Evolutionary conservation across 106 monocot genomes (phyloP).

Genomic region (Dendrobium nobile): DNA sequence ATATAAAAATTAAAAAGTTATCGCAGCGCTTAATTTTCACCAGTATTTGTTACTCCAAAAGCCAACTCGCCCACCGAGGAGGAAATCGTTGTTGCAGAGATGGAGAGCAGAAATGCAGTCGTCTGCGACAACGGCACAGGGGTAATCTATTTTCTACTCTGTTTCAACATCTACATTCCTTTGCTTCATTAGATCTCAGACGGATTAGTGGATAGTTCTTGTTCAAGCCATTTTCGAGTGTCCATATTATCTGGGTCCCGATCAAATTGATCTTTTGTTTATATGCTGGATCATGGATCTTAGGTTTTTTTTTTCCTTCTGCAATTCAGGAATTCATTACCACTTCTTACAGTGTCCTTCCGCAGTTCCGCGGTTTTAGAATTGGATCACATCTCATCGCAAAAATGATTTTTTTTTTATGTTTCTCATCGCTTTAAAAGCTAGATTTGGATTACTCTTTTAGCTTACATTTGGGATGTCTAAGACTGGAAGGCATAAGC

Average conservation of each 20-base stretch:
- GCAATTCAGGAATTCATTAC: no score
- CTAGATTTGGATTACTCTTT: neutral
- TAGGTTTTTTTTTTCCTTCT: no score
- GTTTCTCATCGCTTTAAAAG: neutral
- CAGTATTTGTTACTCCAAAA: no score
- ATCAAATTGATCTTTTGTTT: neutral
- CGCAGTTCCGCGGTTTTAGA: no score
- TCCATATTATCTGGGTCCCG: neutral
- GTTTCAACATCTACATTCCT: neutral
- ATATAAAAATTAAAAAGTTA: no score
- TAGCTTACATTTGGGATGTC: neutral
- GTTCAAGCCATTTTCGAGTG: neutral
- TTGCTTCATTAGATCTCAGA: neutral
- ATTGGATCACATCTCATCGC: neutral
- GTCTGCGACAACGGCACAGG: conserved; percentile 53
- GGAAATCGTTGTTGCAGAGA: neutral
- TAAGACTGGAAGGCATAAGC: neutral
- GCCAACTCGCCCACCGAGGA: neutral
- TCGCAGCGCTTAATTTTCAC: no score
- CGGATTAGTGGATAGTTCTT: neutral
- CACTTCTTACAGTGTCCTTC: no score
- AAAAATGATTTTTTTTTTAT: neutral
- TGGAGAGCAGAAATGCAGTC: conserved; percentile 38
- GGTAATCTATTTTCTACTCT: conserved; percentile 14
- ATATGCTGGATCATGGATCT: neutral